Percentiles rank a stretch among this genome's conserved stretches.
Conservation (phyloP, 139 green algal genomes). For the Chlorella sp. region DNA sequence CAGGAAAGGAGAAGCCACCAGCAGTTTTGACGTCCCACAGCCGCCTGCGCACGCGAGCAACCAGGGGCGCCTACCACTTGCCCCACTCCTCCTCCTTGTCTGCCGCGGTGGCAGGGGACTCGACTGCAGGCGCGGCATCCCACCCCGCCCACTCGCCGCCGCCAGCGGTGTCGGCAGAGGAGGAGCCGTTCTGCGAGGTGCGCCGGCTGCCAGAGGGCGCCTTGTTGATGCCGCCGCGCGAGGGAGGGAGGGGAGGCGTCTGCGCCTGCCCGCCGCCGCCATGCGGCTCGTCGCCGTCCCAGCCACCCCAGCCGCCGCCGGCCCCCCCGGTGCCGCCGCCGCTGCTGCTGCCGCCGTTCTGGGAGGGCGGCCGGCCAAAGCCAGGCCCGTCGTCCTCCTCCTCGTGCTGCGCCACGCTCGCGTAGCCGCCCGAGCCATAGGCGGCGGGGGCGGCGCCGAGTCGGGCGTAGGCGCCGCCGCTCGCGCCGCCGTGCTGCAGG, state of each 20-base stretch:
- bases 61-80: constrained; percentile 26
- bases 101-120: no score
- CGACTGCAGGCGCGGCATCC: no score
- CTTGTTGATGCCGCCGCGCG: constrained; percentile 8
- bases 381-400: background rate
- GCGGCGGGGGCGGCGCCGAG: background rate
- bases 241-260: no score
- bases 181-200: constrained; percentile 9
- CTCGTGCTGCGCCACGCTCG: background rate
- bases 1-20: no score
- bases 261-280: no score
- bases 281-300: constrained; percentile 2
- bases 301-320: constrained; percentile 14
- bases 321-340: background rate
- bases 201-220: background rate
- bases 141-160: no score
- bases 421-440: background rate
- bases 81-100: constrained; percentile 35
- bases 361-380: no score
- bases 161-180: no score
- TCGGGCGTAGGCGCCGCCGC: background rate
- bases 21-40: background rate
- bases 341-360: background rate
- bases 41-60: background rate
- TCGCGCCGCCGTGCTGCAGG: background rate